Base-by-base conservation (phyloP, 805 yeast species). In the Starmerella vaccinii region DNA sequence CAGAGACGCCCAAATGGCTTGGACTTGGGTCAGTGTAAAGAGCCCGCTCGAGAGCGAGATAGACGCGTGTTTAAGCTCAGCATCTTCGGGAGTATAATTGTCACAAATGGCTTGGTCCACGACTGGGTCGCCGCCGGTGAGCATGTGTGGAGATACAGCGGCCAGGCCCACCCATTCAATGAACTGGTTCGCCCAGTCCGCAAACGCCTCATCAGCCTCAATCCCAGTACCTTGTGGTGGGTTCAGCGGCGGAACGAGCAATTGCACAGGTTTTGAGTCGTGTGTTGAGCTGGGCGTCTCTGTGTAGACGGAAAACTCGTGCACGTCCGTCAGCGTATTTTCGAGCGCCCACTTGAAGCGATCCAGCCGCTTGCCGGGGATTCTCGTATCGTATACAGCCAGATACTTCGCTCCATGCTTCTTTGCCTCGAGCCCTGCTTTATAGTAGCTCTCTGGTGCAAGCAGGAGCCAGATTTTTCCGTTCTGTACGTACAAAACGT, bases 121-220 rank as follows among this genome's bases (percentile, higher is more conserved):
- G 3, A 29, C 46, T 10, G 41, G 40, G 10, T 48, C 38, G 38
- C 41, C 13, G 2, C 26, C 41, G 5, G 49, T 27, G 1, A 56
- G 24, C 4, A 51, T 38, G n/a, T 40, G 46, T 2, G 55, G 47
- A 8, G 44, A 39, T 3, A 53, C 13, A 1, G 33, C 46, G 3
- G 47, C 51, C 10, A 57, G 52, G 1, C 59, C 61, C 2, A 46
- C 38, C 61, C 60, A 57, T 24, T 59, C 59, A 1, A 32, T n/a
- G 19, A 56, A 15, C n/a, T 19, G 49, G 24, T 54, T 54, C 5
- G 59, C 47, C 60, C 61, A 57, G 33, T 59, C 61, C 15, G 48
- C 46, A 23, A 51, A 49, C 18, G 23, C 53, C 10, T 24, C 50
- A 21, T 50, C 47, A 12, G 35, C 35, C 35, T 32, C 35, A 15